Evolutionary conservation across 2,329 filamentous ascomycete genomes (phyloP).

Genomic region (Aspergillus phoenicis): DNA sequence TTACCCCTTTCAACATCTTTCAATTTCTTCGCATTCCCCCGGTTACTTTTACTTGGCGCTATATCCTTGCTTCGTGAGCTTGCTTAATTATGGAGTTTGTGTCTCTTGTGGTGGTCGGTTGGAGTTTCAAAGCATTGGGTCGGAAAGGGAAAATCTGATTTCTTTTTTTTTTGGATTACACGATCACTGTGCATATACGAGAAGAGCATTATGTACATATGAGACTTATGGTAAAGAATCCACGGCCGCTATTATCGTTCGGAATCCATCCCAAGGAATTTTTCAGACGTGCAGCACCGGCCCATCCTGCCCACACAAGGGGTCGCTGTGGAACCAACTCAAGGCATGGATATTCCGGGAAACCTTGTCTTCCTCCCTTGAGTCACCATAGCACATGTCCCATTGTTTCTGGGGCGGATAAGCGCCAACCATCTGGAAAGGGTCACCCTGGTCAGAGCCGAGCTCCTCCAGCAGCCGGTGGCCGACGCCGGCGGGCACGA

Average conservation of each 20-base stretch:
- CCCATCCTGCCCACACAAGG: conserved; percentile 60
- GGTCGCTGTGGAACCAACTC: conserved; percentile 63
- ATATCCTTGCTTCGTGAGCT: neutral
- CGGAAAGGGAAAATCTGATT: neutral
- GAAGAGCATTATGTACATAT: conserved; percentile 15
- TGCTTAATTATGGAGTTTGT: neutral
- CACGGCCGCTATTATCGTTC: neutral
- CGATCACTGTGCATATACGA: conserved; percentile 18
- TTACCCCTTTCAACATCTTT: neutral
- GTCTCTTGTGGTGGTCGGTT: neutral
- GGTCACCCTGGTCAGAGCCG: conserved; percentile 32
- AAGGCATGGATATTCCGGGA: conserved; percentile 50
- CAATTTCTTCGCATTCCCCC: neutral
- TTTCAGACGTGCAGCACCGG: conserved; percentile 50
- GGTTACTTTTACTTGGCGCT: neutral
- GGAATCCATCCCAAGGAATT: no score
- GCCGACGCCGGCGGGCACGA: conserved; percentile 67
- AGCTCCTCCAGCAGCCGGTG: conserved; percentile 65
- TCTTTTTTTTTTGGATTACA: conserved; percentile 7
- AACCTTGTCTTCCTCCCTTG: conserved; percentile 58
- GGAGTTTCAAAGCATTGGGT: conserved; percentile 1
- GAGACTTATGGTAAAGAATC: neutral
- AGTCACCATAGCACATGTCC: conserved; percentile 72
- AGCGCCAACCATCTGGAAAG: conserved; percentile 68
- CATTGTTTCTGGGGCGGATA: conserved; percentile 62